These are phyloP conservation scores for Choanephora cucurbitarum DNA, from an alignment of 371 early-diverging fungal species.

Conservation along the genomic window DNA sequence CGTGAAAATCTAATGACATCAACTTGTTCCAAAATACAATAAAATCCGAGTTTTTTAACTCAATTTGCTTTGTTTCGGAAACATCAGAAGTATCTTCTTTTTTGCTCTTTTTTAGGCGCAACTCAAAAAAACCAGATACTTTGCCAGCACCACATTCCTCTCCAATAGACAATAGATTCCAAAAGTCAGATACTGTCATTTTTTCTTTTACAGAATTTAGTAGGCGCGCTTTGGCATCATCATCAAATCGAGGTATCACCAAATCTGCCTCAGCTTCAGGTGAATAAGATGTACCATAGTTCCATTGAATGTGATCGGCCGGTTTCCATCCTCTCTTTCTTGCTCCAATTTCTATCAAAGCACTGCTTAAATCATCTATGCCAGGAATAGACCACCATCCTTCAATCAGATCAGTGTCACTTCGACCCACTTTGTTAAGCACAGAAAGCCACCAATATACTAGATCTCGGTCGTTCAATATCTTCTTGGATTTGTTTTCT, in stretches of 20 bases:
- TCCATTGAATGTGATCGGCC: conserved; percentile 44
- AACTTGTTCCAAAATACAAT: conserved; percentile 35
- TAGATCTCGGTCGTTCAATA: conserved; percentile 64
- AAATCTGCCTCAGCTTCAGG: conserved; percentile 40
- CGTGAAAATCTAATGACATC: conserved; percentile 31
- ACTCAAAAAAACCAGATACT: conserved; percentile 64
- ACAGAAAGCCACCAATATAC: conserved; percentile 79
- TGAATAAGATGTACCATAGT: conserved; percentile 63
- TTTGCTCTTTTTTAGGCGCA: conserved; percentile 10
- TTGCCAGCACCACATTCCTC: conserved; percentile 80
- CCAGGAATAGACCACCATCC: conserved; percentile 71
- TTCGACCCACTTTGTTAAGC: conserved; percentile 10
- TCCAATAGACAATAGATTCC: conserved; percentile 66
- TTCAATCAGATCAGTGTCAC: neutral
- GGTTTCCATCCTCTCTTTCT: conserved; percentile 16
- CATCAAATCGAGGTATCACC: conserved; percentile 77
- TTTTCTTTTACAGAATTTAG: conserved; percentile 21
- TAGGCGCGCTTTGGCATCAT: conserved; percentile 78
- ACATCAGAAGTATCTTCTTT: neutral
- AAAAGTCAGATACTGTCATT: conserved; percentile 61
- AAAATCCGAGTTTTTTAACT: conserved; percentile 12
- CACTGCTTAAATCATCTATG: conserved; percentile 45
- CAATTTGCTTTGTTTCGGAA: neutral
- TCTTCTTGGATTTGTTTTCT: conserved; percentile 58
- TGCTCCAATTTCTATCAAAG: conserved; percentile 36